Base-by-base conservation (phyloP, 2,329 filamentous ascomycete genomes). In the Bipolaris gigantea region DNA sequence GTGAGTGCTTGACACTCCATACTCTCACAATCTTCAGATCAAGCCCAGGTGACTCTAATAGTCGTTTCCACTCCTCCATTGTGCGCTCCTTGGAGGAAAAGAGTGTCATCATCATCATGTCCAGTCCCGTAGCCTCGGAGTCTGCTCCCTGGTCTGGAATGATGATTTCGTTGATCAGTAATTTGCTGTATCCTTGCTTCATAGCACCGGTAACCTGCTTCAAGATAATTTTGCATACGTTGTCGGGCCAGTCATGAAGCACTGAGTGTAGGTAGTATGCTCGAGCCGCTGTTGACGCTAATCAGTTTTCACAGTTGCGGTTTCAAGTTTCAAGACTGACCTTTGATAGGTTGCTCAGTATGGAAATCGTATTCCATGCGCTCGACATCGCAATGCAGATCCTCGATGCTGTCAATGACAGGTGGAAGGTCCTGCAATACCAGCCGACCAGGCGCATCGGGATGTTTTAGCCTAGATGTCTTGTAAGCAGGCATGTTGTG, bases 241-340 rank as follows among this genome's bases (percentile, higher is more conserved):
- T 16, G 27, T 49, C 47, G 16, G 40, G 27, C 47, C 47, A 49
- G 19, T 49, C 47, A 7, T 49, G 47, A 10, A 49, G 27, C 18
- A 49, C 47, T 27, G 33, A 33, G 25, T 49, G 47, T 27, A 49
- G 41, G 27, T 41, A 49, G 30, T 49, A 49, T 27, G 30, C 30
- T 41, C 47, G 47, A n/a, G 47, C 47, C 27, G 27, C 27, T 30
- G 27, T 30, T 30, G 4, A 30, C 4, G 10, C 13, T 30, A 30
- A 10, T 30, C 27, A 11, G 3, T 30, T 11, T 30, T 30, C 27
- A 30, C 10, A 30, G 27, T 30, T 1, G 27, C 27, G 3, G 10
- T 11, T 11, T 30, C 13, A 5, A 10, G 27, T 30, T 30, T 30
- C 5, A 1, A 30, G 27, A 30, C 27, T 9, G 10, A 49, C 38